phyloP scores from a whole-genome alignment of 179 eudicot species.

The Corrigiola litoralis region DNA sequence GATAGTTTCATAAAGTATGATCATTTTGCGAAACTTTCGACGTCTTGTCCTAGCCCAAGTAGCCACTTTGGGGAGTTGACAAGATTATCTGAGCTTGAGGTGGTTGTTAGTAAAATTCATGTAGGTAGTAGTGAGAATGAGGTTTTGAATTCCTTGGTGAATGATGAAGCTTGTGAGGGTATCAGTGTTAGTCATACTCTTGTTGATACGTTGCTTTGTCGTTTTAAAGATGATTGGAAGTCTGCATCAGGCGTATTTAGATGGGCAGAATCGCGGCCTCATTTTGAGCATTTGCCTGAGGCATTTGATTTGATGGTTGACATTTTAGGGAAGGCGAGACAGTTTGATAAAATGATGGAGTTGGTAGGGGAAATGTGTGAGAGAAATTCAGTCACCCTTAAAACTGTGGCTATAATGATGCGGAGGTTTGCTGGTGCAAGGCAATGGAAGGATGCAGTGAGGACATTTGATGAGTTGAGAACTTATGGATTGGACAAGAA shows the following conservation, averaged over 20 bases:
- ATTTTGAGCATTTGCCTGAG: slow-evolving; percentile 46
- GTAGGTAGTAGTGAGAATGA: slow-evolving; percentile 37
- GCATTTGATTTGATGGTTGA: slow-evolving; percentile 71
- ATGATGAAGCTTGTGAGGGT: slow-evolving; percentile 40
- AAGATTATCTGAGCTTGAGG: slow-evolving; percentile 30
- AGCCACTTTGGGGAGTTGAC: slow-evolving; percentile 4
- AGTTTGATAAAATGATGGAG: slow-evolving; percentile 62
- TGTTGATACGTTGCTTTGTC: slow-evolving; percentile 43
- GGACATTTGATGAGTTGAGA: slow-evolving; percentile 60
- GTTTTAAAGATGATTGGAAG: slow-evolving; percentile 86
- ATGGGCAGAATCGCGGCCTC: slow-evolving; percentile 54
- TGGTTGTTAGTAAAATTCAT: slow-evolving; percentile 35
- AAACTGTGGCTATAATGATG: slow-evolving; percentile 69
- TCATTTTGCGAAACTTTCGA: slow-evolving; percentile 11
- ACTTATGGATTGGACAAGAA: slow-evolving; percentile 64
- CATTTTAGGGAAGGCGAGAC: slow-evolving; percentile 75
- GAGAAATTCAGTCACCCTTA: slow-evolving; percentile 39
- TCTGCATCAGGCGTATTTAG: slow-evolving; percentile 64
- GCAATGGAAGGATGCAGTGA: slow-evolving; percentile 61
- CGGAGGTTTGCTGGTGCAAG: slow-evolving; percentile 78
- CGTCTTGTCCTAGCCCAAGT: background rate
- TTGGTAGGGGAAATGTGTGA: slow-evolving; percentile 61
- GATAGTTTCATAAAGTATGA: slow-evolving; percentile 4
- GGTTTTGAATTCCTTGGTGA: slow-evolving; percentile 39
- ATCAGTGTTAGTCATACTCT: slow-evolving; percentile 37